Conservation (phyloP, 176 grass and related monocot genomes). For the Rhynchospora breviuscula region DNA sequence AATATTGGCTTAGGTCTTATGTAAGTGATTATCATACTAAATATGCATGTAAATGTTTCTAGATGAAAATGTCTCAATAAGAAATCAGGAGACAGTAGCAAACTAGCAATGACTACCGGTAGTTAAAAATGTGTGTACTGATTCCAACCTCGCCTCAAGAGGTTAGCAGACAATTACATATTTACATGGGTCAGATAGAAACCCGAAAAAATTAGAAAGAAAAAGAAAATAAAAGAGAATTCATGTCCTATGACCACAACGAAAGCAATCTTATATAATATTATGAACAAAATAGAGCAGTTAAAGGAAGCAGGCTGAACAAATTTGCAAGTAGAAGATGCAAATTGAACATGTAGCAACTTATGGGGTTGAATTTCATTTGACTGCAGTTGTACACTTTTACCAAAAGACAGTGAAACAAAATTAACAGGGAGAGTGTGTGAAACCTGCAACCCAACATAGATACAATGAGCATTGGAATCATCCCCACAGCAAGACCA, state of each 20-base stretch:
- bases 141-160: not conserved
- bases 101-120: not conserved
- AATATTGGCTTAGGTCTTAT: not conserved
- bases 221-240: not conserved
- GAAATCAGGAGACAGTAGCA: not conserved
- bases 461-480: slow-evolving; percentile 41
- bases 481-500: slow-evolving; percentile 73
- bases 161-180: not conserved
- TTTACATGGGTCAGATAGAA: not conserved
- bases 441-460: slow-evolving; percentile 88
- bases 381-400: not conserved
- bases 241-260: not conserved
- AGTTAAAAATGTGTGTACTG: not conserved
- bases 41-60: not conserved
- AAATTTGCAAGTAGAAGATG: not conserved
- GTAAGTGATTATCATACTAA: no score
- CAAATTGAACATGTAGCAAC: not conserved
- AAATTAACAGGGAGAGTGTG: not conserved
- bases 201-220: not conserved
- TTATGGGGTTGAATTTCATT: not conserved
- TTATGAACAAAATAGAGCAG: not conserved
- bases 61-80: not conserved
- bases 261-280: not conserved
- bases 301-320: not conserved
- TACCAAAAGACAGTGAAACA: slow-evolving; percentile 1